phyloP scores from a whole-genome alignment of 495 filamentous ascomycete species.

The Aspergillus funiculosus region DNA sequence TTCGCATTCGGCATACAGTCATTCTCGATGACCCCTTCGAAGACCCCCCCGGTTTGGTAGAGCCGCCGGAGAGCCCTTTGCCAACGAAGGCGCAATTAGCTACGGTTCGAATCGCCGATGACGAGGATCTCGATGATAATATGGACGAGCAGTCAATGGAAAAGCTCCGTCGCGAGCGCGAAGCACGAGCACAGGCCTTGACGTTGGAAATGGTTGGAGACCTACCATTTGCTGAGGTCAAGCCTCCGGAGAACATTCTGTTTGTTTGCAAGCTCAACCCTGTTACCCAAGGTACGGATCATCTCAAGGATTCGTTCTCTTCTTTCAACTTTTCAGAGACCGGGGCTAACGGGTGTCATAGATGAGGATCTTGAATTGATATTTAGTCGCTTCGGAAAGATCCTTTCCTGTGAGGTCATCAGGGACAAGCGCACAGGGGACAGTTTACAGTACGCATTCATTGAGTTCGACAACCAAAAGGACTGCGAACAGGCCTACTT shows the following conservation, averaged over 20 bases:
- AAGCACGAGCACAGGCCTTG: slow-evolving; percentile 88
- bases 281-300: slow-evolving; percentile 65
- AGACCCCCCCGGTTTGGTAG: slow-evolving; percentile 68
- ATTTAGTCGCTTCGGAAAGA: slow-evolving; percentile 94
- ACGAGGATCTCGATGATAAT: slow-evolving; percentile 72
- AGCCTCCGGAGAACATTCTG: slow-evolving; percentile 92
- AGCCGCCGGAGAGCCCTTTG: slow-evolving; percentile 72
- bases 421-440: slow-evolving; percentile 90
- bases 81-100: slow-evolving; percentile 78
- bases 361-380: slow-evolving; percentile 93
- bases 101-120: slow-evolving; percentile 88
- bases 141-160: slow-evolving; percentile 75
- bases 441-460: slow-evolving; percentile 94
- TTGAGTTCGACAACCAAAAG: slow-evolving; percentile 89
- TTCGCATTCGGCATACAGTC: slow-evolving; percentile 85
- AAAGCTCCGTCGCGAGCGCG: slow-evolving; percentile 74
- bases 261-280: slow-evolving; percentile 99
- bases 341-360: slow-evolving; percentile 19
- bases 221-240: slow-evolving; percentile 95
- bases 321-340: not conserved
- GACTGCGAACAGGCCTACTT: slow-evolving; percentile 95
- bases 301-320: not conserved
- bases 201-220: slow-evolving; percentile 98
- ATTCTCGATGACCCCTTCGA: slow-evolving; percentile 84
- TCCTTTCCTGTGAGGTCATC: slow-evolving; percentile 93